Conservation (phyloP, 2,329 filamentous ascomycete genomes). For the Fusarium sublunatum region DNA sequence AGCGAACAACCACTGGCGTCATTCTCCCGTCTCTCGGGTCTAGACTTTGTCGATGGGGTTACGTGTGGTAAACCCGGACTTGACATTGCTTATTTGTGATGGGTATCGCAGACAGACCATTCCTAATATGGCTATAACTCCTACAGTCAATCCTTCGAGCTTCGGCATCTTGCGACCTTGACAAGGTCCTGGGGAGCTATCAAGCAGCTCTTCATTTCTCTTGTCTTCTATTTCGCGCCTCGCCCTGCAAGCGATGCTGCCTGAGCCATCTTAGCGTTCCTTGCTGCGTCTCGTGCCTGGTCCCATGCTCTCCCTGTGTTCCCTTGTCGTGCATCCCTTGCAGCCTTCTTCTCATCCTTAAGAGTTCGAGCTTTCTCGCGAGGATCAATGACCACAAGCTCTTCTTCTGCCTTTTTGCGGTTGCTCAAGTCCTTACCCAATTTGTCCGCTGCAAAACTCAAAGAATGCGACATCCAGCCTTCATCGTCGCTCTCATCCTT, state of each 20-base stretch:
- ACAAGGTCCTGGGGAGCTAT: no score
- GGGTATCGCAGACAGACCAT: slow-evolving; percentile 39
- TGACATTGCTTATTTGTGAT: slow-evolving; percentile 13
- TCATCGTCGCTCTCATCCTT: slow-evolving; percentile 70
- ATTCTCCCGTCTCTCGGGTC: slow-evolving; percentile 5
- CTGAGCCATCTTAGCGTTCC: slow-evolving; percentile 67
- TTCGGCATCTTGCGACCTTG: slow-evolving; percentile 4
- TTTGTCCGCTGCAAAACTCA: slow-evolving; percentile 89
- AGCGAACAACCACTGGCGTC: slow-evolving; percentile 26
- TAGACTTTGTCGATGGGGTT: slow-evolving; percentile 7
- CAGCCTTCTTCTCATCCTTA: slow-evolving; percentile 70
- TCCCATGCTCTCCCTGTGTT: slow-evolving; percentile 70
- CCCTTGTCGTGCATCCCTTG: slow-evolving; percentile 64
- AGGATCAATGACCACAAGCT: slow-evolving; percentile 92
- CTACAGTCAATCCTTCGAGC: slow-evolving; percentile 1
- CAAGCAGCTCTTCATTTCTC: slow-evolving; percentile 1
- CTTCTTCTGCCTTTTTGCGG: slow-evolving; percentile 90
- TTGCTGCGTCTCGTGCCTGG: slow-evolving; percentile 57
- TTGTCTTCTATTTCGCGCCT: slow-evolving; percentile 60
- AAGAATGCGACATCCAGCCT: slow-evolving; percentile 86
- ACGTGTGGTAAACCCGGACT: slow-evolving; percentile 20
- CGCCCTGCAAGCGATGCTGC: slow-evolving; percentile 65
- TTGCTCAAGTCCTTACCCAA: slow-evolving; percentile 92
- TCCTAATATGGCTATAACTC: slow-evolving; percentile 19
- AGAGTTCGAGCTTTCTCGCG: slow-evolving; percentile 82